Evolutionary conservation across 768 basidiomycete genomes (phyloP).

Genomic region (Hemileccinum rubropunctum): DNA sequence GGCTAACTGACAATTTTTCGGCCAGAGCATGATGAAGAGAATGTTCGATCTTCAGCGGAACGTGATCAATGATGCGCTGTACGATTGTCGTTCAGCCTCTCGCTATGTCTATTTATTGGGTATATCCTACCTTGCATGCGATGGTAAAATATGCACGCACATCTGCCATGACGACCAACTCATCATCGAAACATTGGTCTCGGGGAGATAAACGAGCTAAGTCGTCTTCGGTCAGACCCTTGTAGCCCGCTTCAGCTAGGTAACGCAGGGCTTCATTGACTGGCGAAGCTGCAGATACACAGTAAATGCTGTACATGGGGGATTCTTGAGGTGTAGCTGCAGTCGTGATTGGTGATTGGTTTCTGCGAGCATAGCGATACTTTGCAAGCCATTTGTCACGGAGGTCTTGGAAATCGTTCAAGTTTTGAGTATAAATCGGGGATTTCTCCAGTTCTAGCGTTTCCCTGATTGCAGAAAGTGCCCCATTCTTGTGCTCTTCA

Average conservation of each 20-base stretch:
- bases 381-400: conserved; percentile 24
- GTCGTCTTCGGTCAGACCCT: conserved; percentile 17
- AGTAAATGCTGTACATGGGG: neutral
- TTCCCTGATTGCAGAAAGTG: conserved; percentile 29
- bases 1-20: conserved; percentile 30
- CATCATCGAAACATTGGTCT: conserved; percentile 37
- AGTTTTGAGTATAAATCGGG: conserved; percentile 40
- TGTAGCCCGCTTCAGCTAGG: conserved; percentile 33
- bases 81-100: neutral
- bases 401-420: conserved; percentile 18
- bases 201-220: conserved; percentile 25
- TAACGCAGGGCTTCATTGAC: conserved; percentile 17
- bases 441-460: conserved; percentile 37
- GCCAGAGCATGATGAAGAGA: conserved; percentile 41
- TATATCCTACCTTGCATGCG: conserved; percentile 45
- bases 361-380: conserved; percentile 19
- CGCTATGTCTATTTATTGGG: neutral
- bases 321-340: no score
- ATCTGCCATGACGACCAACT: conserved; percentile 50
- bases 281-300: no score
- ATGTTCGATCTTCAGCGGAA: conserved; percentile 50
- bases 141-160: conserved; percentile 57
- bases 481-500: conserved; percentile 23
- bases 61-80: conserved; percentile 54
- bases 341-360: neutral